Evolutionary conservation across 371 early-diverging fungal species (phyloP), one percentile per base, ranked within the genome.

Genomic region (Nematocida homosporus): DNA sequence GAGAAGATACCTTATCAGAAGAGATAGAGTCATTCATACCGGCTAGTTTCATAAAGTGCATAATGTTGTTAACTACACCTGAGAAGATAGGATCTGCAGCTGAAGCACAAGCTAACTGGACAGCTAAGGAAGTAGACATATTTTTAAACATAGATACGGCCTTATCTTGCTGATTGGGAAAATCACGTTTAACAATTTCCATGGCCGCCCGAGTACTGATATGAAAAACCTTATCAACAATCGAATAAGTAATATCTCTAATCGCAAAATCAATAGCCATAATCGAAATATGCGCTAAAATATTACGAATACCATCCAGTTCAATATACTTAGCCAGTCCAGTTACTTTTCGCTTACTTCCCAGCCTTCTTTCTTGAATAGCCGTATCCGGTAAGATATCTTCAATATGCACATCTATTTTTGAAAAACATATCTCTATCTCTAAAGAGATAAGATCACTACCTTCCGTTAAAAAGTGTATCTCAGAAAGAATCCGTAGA

Each of bases 21-120:
- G 61, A 30, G 2, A 85, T 3, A 2, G 53, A 16, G 8, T 51
- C 41, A 50, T 81, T 81, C 48, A 79, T 48, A 10, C 65, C 65
- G 25, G 81, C 69, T 23, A 83, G 60, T 57, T 82, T 81, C 40
- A 82, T 57, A 61, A 85, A 85, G 65, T 83, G 78, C 16, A 76
- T 53, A 18, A 85, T 77, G 65, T 85, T 85, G n/a, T 77, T 79
- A 50, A 47, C 72, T 29, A 82, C 80, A 40, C 80, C 68, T 4
- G 79, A 78, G 53, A 77, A 75, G 3, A 85, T 78, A 2, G 81
- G 80, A 30, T 81, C 82, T 20, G 80, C 78, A 10, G 82, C 51
- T 18, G 81, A 79, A 1, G 80, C 57, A 37, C 77, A 66, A 20
- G 78, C 53, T 4, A 82, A 56, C 8, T 65, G 32, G 20, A 48